Evolutionary conservation across 306 rosid species (phyloP).

Genomic region (Malus orientalis): DNA sequence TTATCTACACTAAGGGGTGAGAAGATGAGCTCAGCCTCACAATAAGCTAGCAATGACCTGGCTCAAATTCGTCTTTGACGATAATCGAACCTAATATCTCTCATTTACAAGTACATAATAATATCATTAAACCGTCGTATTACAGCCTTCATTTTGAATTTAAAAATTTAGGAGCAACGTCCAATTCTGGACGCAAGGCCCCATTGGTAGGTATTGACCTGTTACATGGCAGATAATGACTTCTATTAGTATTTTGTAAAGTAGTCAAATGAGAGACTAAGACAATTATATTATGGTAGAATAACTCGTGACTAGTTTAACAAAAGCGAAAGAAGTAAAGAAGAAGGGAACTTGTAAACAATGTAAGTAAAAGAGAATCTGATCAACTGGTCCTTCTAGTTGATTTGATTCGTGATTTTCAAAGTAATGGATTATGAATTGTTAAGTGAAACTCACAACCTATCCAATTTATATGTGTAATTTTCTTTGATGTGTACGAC

Average conservation of each 20-base stretch:
- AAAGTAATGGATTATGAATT: background rate
- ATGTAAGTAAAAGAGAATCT: too few relatives aligned
- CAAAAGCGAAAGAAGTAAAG: background rate
- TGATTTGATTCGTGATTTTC: background rate
- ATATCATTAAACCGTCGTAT: too few relatives aligned
- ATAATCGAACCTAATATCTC: too few relatives aligned
- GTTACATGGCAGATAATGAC: background rate
- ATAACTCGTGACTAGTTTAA: background rate
- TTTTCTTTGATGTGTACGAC: too few relatives aligned
- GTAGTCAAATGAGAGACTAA: background rate
- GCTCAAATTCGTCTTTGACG: too few relatives aligned
- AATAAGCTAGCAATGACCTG: too few relatives aligned
- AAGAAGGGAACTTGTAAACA: background rate
- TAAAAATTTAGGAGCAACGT: background rate
- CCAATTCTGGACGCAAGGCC: background rate
- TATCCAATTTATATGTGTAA: too few relatives aligned
- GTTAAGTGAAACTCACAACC: background rate
- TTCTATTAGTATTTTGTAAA: background rate
- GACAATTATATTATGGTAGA: too few relatives aligned
- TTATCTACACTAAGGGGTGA: too few relatives aligned
- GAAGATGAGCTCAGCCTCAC: too few relatives aligned
- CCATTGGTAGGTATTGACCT: background rate
- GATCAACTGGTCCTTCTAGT: background rate
- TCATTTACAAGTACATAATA: fast-evolving
- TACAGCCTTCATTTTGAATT: too few relatives aligned